Evolutionary conservation across 331 rosid genomes (phyloP), one percentile per base, ranked within the genome.

Genomic region (Acacia concinna): DNA sequence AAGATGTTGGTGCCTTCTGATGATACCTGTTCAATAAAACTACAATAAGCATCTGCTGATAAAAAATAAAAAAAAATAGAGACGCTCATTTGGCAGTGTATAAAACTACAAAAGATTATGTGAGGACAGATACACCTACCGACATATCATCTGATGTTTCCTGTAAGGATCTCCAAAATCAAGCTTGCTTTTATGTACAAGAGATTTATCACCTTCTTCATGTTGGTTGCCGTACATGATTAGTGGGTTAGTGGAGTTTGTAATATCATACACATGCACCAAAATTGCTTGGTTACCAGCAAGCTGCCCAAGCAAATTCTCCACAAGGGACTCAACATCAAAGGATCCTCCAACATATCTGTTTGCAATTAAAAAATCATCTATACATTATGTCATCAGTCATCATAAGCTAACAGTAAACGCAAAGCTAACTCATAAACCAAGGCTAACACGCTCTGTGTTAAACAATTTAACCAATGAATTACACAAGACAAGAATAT

Each of bases 251-350:
- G 92, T 87, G 71, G 87, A 84, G 81, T 93, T 96, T 62, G 99
- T 96, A 85, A 96, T 74, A 84, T 96, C 99, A 68, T 85, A 93
- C 51, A 93, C 99, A 27, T 93, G 84, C 21, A 96, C 99, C 90
- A 93, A 89, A 79, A 96, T 89, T 17, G 89, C 98, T 77, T 96
- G 97, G 81, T 93, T 85, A 59, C 97, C 99, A 59, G 98, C 98
- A 79, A 96, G 98, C 85, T 96, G 99, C 73, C 99, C 93, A 0
- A 96, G 99, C 76, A 96, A 90, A 89, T 93, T 93, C 88, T 96
- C 99, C 88, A 96, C 99, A 0, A 96, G 98, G 76, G 98, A 89
- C 88, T 96, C 98, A 27, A 96, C 93, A 78, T 96, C 99, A 87
- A 96, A 96, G 83, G 99, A 91, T 68, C 99, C 99, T 71, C 99